Evolutionary conservation across 495 filamentous ascomycete genomes (phyloP).

Genomic region (Hyaloscypha hepaticicola): DNA sequence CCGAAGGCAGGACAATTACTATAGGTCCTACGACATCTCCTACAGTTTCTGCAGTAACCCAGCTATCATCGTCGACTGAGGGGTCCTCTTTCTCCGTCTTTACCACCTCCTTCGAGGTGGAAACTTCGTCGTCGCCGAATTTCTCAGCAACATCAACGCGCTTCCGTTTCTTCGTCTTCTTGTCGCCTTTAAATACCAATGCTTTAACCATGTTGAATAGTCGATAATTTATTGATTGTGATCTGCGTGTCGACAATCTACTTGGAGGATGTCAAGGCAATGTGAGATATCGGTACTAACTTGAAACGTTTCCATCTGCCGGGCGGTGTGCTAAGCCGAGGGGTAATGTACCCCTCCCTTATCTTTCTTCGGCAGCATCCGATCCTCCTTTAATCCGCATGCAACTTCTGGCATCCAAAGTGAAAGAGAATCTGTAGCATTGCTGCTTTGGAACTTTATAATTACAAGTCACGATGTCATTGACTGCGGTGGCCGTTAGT

Average conservation of each 20-base stretch:
- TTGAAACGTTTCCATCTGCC: slow-evolving; percentile 8
- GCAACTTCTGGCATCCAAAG: background rate
- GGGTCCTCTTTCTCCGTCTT: slow-evolving; percentile 38
- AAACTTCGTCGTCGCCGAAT: slow-evolving; percentile 36
- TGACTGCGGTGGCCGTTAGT: slow-evolving; percentile 51
- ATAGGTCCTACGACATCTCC: slow-evolving; percentile 82
- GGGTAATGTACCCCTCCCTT: slow-evolving; percentile 1
- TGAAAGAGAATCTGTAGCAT: background rate
- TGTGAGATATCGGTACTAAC: background rate
- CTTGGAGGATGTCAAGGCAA: background rate
- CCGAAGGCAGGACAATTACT: slow-evolving; percentile 73
- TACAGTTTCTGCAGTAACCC: slow-evolving; percentile 79
- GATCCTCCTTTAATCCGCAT: background rate
- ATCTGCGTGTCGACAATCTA: background rate
- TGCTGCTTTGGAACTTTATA: background rate
- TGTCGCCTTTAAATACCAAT: slow-evolving; percentile 94
- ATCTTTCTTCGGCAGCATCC: background rate
- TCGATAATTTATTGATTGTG: background rate
- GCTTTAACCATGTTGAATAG: slow-evolving; percentile 66
- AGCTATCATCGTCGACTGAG: slow-evolving; percentile 66
- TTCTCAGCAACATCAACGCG: slow-evolving; percentile 46
- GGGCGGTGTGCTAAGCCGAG: slow-evolving; percentile 6
- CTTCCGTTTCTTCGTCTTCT: slow-evolving; percentile 90
- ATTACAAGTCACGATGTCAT: slow-evolving; percentile 41
- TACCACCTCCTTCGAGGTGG: slow-evolving; percentile 42